phyloP scores from a whole-genome alignment of 2,329 filamentous ascomycete species.

The Neonectria hederae region DNA sequence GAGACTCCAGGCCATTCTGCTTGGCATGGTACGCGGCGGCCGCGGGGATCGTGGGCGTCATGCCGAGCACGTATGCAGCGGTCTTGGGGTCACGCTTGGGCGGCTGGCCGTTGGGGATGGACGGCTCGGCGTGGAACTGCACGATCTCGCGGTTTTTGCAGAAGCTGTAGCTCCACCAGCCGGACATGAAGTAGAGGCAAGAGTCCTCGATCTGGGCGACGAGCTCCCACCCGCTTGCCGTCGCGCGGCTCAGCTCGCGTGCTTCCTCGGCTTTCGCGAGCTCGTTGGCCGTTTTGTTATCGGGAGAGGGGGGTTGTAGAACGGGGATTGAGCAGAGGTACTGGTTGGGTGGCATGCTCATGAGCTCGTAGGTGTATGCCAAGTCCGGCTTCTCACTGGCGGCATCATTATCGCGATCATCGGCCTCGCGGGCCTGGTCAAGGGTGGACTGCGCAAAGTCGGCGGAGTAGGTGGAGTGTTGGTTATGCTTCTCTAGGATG shows the following conservation, averaged over 20 bases:
- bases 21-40: conserved; percentile 39
- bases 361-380: conserved; percentile 72
- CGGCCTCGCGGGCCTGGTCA: conserved; percentile 41
- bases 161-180: conserved; percentile 97
- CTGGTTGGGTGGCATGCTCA: conserved; percentile 73
- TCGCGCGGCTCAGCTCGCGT: conserved; percentile 81
- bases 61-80: conserved; percentile 80
- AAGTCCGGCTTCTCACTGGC: conserved; percentile 12
- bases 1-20: conserved; percentile 38
- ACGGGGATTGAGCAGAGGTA: conserved; percentile 89
- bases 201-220: conserved; percentile 81
- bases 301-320: conserved; percentile 64
- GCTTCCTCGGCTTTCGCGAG: conserved; percentile 78
- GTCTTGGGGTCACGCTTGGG: conserved; percentile 81
- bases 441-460: conserved; percentile 54
- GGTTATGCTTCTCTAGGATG: conserved; percentile 58
- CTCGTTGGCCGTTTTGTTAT: conserved; percentile 73
- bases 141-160: conserved; percentile 89
- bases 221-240: conserved; percentile 81
- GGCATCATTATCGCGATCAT: conserved; percentile 45
- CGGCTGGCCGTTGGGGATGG: conserved; percentile 72
- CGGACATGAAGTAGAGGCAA: conserved; percentile 83
- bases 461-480: conserved; percentile 52
- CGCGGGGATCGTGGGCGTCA: conserved; percentile 49
- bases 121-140: conserved; percentile 87